phyloP scores from a whole-genome alignment of 495 filamentous ascomycete genomes.

The Aspergillus incahuasiensis region DNA sequence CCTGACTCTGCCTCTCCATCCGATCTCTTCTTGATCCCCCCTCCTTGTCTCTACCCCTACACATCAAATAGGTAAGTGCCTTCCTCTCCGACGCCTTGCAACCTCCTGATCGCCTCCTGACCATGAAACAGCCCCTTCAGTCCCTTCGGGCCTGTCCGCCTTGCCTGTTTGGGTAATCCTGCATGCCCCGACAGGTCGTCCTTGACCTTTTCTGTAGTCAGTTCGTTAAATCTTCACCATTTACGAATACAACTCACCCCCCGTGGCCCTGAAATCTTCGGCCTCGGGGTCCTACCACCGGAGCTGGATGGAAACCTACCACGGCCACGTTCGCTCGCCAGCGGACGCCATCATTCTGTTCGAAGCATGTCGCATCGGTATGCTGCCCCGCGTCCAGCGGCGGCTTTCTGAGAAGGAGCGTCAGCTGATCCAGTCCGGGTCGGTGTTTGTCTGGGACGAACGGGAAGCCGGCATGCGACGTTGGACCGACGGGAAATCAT shows the following conservation, averaged over 20 bases:
- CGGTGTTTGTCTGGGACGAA: conserved; percentile 99
- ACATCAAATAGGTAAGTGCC: not conserved
- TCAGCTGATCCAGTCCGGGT: conserved; percentile 88
- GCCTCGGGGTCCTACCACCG: conserved; percentile 24
- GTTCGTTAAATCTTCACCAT: not conserved
- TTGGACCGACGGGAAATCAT: conserved; percentile 99
- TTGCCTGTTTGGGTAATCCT: conserved; percentile 12
- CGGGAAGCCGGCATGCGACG: conserved; percentile 95
- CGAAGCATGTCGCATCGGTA: conserved; percentile 87
- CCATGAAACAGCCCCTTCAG: not conserved
- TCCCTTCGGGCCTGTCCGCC: conserved; percentile 1
- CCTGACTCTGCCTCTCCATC: not conserved
- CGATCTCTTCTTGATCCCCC: not conserved
- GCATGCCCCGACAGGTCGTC: not conserved
- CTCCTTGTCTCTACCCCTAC: not conserved
- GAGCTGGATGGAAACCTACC: conserved; percentile 85
- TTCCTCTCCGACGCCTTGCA: not conserved
- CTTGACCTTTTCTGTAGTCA: not conserved
- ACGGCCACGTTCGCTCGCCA: conserved; percentile 87
- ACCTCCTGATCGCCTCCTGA: conserved; percentile 4
- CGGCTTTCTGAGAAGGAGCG: conserved; percentile 95
- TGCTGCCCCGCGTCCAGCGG: conserved; percentile 87
- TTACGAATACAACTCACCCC: conserved; percentile 10
- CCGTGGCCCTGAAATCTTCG: conserved; percentile 29
- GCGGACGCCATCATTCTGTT: conserved; percentile 95